A percentile compares a stretch with the other conserved stretches of the same genome.
These are phyloP conservation scores for Vaccinium vitisidaea DNA, from an alignment of 148 eudicot genomes.

Conservation along the genomic window DNA sequence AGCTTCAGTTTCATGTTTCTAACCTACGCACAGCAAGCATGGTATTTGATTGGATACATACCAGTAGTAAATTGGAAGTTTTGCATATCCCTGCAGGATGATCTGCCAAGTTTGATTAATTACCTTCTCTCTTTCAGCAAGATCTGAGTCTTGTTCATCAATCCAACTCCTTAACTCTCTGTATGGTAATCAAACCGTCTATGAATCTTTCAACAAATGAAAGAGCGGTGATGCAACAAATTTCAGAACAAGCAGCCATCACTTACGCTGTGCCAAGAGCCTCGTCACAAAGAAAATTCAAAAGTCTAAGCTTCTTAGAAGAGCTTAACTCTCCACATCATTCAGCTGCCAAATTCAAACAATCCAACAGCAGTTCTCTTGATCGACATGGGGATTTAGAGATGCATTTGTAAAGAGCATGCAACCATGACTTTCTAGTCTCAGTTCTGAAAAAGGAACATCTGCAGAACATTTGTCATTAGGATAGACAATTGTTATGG, in stretches of 20 bases:
- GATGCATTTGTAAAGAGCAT: slow-evolving; percentile 18
- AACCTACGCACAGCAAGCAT: slow-evolving; percentile 4
- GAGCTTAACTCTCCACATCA: slow-evolving; percentile 18
- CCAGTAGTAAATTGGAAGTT: no score
- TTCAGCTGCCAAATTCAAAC: slow-evolving; percentile 4
- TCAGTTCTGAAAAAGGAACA: slow-evolving; percentile 11
- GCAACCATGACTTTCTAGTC: slow-evolving; percentile 22
- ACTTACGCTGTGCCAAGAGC: slow-evolving; percentile 31
- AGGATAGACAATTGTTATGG: background rate
- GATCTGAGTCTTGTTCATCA: slow-evolving; percentile 15
- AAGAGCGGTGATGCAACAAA: slow-evolving; percentile 5
- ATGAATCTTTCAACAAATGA: background rate
- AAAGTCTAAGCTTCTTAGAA: slow-evolving; percentile 25
- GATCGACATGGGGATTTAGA: slow-evolving; percentile 10
- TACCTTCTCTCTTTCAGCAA: slow-evolving; percentile 22
- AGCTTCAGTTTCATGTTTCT: slow-evolving; percentile 17
- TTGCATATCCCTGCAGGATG: background rate
- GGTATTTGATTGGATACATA: background rate
- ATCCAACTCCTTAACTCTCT: slow-evolving; percentile 31
- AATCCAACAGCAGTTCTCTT: slow-evolving; percentile 19
- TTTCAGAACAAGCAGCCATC: background rate
- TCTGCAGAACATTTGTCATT: slow-evolving; percentile 11
- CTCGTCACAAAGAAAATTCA: slow-evolving; percentile 33
- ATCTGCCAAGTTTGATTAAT: background rate
- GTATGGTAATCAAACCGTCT: background rate